Base-by-base conservation (phyloP, 2,329 filamentous ascomycete genomes). In the Verruconis gallopava region DNA sequence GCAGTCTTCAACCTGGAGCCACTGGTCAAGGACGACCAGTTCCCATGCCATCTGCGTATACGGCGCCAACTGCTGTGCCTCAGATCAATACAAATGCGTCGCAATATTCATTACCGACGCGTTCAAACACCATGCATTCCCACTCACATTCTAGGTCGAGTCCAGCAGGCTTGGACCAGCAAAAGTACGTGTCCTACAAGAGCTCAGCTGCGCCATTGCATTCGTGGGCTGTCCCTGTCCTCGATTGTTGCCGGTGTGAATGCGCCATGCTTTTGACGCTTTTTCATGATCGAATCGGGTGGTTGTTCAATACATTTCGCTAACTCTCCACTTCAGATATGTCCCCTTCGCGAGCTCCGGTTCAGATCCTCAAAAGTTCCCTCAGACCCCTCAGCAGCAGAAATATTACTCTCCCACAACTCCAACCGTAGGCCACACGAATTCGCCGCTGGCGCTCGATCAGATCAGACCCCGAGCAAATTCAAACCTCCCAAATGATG, bases 391-490 rank as follows among this genome's bases (percentile, higher is more conserved):
- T 50, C 60, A 57, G 56, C 71, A 59, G 51, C 83, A 85, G 57
- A 39, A 44, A 15, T 84, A 81, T 63, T 71, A 73, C 42, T 32
- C 43, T 14, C 55, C 59, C 9, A 46, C 56, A 5, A 62, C 60
- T 20, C 74, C 72, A n/a, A 18, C 67, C 68, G 66, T 66, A 62
- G 58, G 79, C 11, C 71, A 74, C 41, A 83, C 85, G 50, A 89
- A 91, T 57, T 93, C 88, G 5, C 89, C 89, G 2, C 72, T 96
- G 21, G 91, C 86, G 13, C 73, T 96, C 34, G 84, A 86, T 46
- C 89, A 96, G 60, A 95, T 96, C 57, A 74, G 89, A 45, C 85
- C 86, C 9, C 77, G 85, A 44, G 82, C 83, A 49, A 85, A 94
- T 56, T 88, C 83, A 39, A 79, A 75, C 56, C 72, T 91, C 55